phyloP scores from a whole-genome alignment of 352 stramenopile genomes.

The Phytopythium kandeliae region DNA sequence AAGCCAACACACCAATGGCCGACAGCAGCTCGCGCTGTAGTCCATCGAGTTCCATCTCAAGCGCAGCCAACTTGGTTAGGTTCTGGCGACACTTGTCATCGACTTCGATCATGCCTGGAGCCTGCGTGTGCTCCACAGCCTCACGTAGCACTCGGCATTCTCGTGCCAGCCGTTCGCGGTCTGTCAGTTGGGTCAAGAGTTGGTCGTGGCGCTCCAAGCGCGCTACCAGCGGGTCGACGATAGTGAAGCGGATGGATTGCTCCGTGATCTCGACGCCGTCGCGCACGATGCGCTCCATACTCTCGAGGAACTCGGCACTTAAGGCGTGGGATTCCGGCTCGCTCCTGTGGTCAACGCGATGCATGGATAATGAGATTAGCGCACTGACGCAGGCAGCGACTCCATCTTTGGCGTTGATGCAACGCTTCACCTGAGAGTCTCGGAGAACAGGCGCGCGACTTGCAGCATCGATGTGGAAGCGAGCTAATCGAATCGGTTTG shows the following conservation, averaged over 20 bases:
- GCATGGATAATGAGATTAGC: neutral
- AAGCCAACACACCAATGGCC: constrained; percentile 21
- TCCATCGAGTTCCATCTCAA: constrained; percentile 33
- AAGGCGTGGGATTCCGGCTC: constrained; percentile 20
- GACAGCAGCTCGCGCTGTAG: constrained; percentile 33
- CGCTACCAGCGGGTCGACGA: constrained; percentile 54
- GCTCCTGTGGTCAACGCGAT: constrained; percentile 9
- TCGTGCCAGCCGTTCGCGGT: constrained; percentile 14
- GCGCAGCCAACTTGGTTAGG: constrained; percentile 28
- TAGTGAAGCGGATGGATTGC: constrained; percentile 73
- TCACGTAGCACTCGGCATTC: constrained; percentile 19
- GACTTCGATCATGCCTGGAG: constrained; percentile 23
- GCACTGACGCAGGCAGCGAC: neutral
- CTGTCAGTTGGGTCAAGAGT: constrained; percentile 31
- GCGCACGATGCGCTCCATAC: constrained; percentile 49
- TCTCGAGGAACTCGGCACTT: constrained; percentile 38
- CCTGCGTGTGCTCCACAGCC: constrained; percentile 24
- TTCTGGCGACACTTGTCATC: constrained; percentile 32
- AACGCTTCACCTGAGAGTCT: constrained; percentile 53
- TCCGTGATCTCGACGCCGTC: constrained; percentile 61
- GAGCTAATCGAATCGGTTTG: constrained; percentile 7
- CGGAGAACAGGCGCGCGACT: constrained; percentile 48
- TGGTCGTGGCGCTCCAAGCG: constrained; percentile 44
- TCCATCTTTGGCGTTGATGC: no score
- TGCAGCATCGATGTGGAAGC: constrained; percentile 5